Conservation (phyloP, 176 grass and related monocot genomes). For the Oryza australiensis region DNA sequence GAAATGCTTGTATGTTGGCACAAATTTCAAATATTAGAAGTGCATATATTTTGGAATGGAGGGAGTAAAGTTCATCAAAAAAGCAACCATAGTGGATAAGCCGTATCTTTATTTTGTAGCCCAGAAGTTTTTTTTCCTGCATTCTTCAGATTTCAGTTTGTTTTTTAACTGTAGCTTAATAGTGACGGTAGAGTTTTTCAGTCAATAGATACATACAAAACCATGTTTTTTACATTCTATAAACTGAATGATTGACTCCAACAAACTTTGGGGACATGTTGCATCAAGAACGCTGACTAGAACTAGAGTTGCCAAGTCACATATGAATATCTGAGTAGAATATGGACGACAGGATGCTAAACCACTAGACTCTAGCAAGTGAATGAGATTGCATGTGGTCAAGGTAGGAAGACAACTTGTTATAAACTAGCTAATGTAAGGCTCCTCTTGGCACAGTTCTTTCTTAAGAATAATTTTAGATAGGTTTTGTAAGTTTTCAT, state of each 20-base stretch:
- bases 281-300: not conserved
- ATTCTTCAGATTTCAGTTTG: not conserved
- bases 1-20: no score
- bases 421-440: no score
- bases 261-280: not conserved
- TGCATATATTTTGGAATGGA: no score
- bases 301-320: not conserved
- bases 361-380: not conserved
- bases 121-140: not conserved
- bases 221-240: not conserved
- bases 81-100: not conserved
- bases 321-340: not conserved
- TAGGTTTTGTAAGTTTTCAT: not conserved
- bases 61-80: not conserved
- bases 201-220: no score
- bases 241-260: no score
- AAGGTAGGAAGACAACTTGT: not conserved
- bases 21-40: no score
- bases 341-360: not conserved
- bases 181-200: no score
- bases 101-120: not conserved
- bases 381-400: not conserved
- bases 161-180: no score
- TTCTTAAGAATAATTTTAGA: no score
- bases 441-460: not conserved